A percentile compares a stretch with the other conserved stretches of the same genome.
These are phyloP conservation scores for Furcasterigmium sp. DNA, from an alignment of 2,329 filamentous ascomycete species.

Conservation along the genomic window DNA sequence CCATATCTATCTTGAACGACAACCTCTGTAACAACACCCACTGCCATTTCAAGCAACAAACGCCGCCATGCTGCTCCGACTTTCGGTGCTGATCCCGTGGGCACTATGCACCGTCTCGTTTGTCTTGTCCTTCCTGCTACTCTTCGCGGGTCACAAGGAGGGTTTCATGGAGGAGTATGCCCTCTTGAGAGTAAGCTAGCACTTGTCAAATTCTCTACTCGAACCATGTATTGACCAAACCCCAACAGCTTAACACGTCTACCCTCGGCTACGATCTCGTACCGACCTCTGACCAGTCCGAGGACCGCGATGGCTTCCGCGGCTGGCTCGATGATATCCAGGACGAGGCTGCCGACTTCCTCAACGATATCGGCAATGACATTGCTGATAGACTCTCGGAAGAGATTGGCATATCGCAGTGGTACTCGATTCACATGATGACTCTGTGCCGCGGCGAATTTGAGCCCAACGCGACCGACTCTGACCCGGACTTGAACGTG, in stretches of 20 bases:
- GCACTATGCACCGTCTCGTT: constrained; percentile 30
- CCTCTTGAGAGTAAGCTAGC: constrained; percentile 27
- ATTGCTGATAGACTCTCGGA: constrained; percentile 33
- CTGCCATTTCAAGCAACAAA: too few species aligned
- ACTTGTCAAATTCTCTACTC: too few species aligned
- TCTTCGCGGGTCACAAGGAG: constrained; percentile 32
- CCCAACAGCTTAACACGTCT: constrained; percentile 34
- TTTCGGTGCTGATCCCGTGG: constrained; percentile 29
- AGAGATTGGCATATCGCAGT: constrained; percentile 41
- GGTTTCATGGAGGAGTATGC: constrained; percentile 39
- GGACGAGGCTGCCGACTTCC: constrained; percentile 26
- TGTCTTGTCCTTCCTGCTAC: constrained; percentile 30
- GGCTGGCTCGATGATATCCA: constrained; percentile 19
- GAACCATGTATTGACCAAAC: constrained; percentile 7
- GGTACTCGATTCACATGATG: constrained; percentile 48
- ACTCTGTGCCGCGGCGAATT: constrained; percentile 40
- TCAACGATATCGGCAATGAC: constrained; percentile 34
- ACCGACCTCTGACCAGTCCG: constrained; percentile 10
- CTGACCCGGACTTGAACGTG: constrained; percentile 31
- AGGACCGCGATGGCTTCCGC: constrained; percentile 20
- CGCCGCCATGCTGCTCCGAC: constrained; percentile 12
- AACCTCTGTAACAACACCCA: neutral
- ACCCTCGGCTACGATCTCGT: constrained; percentile 29
- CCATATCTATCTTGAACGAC: neutral
- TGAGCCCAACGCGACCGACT: constrained; percentile 33